phyloP scores from a whole-genome alignment of 2,329 filamentous ascomycete species.

The Madurella fahalii region DNA sequence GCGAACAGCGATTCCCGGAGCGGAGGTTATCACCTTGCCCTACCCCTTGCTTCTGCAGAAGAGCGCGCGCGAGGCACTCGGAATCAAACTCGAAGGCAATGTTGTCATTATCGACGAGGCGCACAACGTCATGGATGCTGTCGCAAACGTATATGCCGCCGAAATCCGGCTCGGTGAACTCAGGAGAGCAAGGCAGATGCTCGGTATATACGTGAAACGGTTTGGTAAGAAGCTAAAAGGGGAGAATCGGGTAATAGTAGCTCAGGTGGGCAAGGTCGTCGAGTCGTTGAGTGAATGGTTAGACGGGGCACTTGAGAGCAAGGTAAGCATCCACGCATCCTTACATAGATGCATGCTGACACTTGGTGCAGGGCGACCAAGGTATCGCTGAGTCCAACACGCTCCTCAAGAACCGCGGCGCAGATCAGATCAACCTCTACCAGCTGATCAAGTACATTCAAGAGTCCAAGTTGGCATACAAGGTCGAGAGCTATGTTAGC shows the following conservation, averaged over 20 bases:
- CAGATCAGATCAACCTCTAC: conserved; percentile 93
- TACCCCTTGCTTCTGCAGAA: conserved; percentile 88
- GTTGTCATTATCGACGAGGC: conserved; percentile 96
- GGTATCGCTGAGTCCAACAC: conserved; percentile 67
- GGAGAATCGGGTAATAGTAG: conserved; percentile 85
- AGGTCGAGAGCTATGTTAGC: conserved; percentile 83
- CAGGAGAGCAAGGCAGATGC: conserved; percentile 65
- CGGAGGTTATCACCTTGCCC: conserved; percentile 87
- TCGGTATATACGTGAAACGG: conserved; percentile 77
- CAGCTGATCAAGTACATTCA: conserved; percentile 84
- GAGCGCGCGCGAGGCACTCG: conserved; percentile 80
- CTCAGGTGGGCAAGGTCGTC: conserved; percentile 78
- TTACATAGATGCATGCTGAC: not conserved
- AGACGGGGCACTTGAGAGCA: conserved; percentile 45
- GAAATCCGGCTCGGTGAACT: conserved; percentile 71
- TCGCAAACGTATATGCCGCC: conserved; percentile 80
- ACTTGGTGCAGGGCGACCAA: conserved; percentile 42
- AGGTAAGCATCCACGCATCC: conserved; percentile 36
- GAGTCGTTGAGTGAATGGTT: conserved; percentile 73
- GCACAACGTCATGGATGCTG: conserved; percentile 95
- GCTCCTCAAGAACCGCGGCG: conserved; percentile 76
- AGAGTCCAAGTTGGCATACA: conserved; percentile 87
- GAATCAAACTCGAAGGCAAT: conserved; percentile 79
- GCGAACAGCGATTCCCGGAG: conserved; percentile 71
- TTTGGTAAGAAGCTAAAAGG: conserved; percentile 88